phyloP scores from a whole-genome alignment of 805 yeast species.

The Hanseniaspora lindneri region DNA sequence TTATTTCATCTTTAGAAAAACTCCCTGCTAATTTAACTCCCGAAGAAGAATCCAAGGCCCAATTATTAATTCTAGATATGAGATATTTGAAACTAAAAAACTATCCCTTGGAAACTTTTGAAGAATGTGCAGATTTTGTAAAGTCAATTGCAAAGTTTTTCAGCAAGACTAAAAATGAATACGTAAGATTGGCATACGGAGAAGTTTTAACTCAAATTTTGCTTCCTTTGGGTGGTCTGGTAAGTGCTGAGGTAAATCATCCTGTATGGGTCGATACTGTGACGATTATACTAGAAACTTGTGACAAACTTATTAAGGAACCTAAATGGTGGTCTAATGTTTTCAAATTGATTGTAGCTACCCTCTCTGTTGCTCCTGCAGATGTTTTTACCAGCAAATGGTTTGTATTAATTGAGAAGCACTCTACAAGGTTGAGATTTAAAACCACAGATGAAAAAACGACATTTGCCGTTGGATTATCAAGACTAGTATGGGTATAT shows the following conservation, averaged over 20 bases:
- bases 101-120: conserved; percentile 80
- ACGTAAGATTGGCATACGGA: conserved; percentile 65
- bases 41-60: conserved; percentile 50
- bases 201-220: conserved; percentile 68
- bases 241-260: conserved; percentile 91
- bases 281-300: conserved; percentile 43
- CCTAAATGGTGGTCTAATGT: conserved; percentile 55
- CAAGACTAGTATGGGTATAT: conserved; percentile 82
- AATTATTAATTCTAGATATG: conserved; percentile 83
- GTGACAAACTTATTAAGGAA: conserved; percentile 34
- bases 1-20: conserved; percentile 83
- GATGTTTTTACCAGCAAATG: conserved; percentile 62
- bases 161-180: conserved; percentile 48
- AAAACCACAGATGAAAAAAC: conserved; percentile 43
- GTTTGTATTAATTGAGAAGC: conserved; percentile 55
- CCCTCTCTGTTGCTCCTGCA: conserved; percentile 69
- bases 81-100: conserved; percentile 64
- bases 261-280: conserved; percentile 89
- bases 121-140: conserved; percentile 85
- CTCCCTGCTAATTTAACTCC: conserved; percentile 44
- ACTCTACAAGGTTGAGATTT: conserved; percentile 51
- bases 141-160: conserved; percentile 80
- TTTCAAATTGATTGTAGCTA: conserved; percentile 55
- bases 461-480: conserved; percentile 49
- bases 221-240: conserved; percentile 67